A percentile compares a stretch with the other conserved stretches of the same genome.
Evolutionary conservation across 163 green algal species (phyloP).

Genomic region (Coccomyxa subellipsoidea): DNA sequence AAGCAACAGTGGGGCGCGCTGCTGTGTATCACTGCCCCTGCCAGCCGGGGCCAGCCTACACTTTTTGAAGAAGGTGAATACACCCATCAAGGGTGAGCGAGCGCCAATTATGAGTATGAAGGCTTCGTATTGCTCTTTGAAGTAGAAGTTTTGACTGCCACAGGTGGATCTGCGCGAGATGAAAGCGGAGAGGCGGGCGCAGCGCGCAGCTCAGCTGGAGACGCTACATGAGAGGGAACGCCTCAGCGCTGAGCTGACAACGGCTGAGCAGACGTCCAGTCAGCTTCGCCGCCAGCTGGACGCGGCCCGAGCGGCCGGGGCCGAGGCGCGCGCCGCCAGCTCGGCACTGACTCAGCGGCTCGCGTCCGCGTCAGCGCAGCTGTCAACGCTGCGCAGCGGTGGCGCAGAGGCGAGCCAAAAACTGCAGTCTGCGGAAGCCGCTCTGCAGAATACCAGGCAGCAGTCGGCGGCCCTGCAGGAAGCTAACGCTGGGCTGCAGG

Average conservation of each 20-base stretch:
- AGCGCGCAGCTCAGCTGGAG: neutral
- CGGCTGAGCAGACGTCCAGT: neutral
- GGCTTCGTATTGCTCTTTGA: neutral
- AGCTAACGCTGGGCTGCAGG: neutral
- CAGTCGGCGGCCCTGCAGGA: neutral
- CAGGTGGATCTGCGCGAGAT: neutral
- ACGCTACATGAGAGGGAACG: neutral
- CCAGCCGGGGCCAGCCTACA: too few relatives aligned
- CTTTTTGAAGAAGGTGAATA: too few relatives aligned
- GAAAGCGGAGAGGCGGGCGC: neutral
- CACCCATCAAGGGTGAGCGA: too few relatives aligned
- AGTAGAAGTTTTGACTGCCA: neutral
- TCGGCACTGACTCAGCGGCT: neutral
- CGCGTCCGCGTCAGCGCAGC: neutral
- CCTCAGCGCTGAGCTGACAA: neutral
- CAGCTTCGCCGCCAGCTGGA: neutral
- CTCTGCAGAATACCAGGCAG: neutral
- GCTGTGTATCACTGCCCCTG: too few relatives aligned
- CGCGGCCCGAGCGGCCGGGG: too few relatives aligned
- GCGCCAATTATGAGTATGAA: neutral
- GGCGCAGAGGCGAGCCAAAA: neutral
- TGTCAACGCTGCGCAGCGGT: neutral
- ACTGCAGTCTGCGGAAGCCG: neutral
- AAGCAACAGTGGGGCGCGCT: too few relatives aligned
- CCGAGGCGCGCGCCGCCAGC: neutral